Evolutionary conservation across 768 basidiomycete genomes (phyloP).

Genomic region (Lentinula edodes): DNA sequence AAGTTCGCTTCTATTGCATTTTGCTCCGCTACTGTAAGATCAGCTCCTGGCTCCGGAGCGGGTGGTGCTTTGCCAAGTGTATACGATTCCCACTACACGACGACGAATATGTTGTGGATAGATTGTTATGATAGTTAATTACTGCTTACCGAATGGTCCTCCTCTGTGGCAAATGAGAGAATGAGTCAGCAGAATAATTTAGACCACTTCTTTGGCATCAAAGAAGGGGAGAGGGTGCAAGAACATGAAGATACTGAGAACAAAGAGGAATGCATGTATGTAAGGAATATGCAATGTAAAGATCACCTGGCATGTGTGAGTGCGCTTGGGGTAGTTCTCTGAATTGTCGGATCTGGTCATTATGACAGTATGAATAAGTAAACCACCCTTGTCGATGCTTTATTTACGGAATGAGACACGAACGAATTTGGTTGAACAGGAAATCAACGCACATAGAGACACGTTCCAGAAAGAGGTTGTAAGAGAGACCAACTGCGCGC

Average conservation of each 20-base stretch:
- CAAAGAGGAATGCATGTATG: not conserved
- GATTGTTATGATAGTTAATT: constrained; percentile 17
- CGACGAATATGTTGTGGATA: constrained; percentile 13
- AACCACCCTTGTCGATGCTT: constrained; percentile 91
- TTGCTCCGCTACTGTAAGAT: constrained; percentile 62
- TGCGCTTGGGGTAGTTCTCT: constrained; percentile 70
- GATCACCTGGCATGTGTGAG: constrained; percentile 58
- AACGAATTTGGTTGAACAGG: constrained; percentile 14
- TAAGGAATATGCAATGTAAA: constrained; percentile 7
- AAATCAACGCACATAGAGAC: constrained; percentile 70
- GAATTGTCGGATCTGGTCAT: constrained; percentile 93
- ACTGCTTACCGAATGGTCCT: constrained; percentile 73
- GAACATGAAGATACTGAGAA: not conserved
- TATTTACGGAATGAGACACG: constrained; percentile 23
- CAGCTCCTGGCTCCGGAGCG: constrained; percentile 52
- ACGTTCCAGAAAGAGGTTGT: constrained; percentile 71
- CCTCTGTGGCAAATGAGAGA: constrained; percentile 42
- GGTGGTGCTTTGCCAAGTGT: constrained; percentile 69
- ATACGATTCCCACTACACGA: constrained; percentile 66
- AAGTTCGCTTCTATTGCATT: constrained; percentile 62
- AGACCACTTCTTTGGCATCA: too few species aligned
- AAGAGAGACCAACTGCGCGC: constrained; percentile 80
- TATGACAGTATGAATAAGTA: constrained; percentile 96
- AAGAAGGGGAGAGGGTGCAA: not conserved
- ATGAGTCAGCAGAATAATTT: not conserved